These are phyloP conservation scores for Fusarium neocosmosporiellum DNA, from an alignment of 2,329 filamentous ascomycete genomes.

Conservation along the genomic window DNA sequence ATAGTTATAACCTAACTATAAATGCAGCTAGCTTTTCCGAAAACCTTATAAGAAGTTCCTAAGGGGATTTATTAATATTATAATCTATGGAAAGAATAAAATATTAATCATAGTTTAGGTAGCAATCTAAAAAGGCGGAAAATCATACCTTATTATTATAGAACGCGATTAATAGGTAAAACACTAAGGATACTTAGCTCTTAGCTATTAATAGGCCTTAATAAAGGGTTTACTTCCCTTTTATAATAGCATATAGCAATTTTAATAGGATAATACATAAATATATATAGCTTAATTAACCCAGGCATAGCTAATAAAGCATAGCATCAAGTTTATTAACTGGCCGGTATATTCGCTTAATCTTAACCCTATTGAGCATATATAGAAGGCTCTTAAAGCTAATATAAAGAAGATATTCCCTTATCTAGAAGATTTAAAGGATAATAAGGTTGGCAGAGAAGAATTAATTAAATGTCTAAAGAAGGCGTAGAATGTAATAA, in stretches of 20 bases:
- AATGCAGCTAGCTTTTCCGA: no score
- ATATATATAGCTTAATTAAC: background rate
- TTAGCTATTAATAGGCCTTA: background rate
- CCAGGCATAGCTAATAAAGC: background rate
- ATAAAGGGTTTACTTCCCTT: background rate
- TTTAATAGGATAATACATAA: background rate
- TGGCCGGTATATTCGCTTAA: background rate
- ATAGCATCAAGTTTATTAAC: background rate
- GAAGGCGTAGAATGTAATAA: background rate
- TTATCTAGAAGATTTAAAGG: background rate
- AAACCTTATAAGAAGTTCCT: no score
- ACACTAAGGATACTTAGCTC: background rate
- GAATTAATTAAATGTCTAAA: background rate
- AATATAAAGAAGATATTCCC: background rate
- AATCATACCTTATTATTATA: background rate
- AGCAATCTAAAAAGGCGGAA: no score
- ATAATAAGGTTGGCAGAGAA: background rate
- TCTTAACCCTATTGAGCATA: slow-evolving; percentile 16
- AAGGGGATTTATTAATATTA: no score
- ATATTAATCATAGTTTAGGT: no score
- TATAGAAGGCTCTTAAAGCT: background rate
- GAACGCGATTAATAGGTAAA: background rate
- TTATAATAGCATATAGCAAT: background rate
- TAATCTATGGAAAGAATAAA: no score
- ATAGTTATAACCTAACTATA: no score